Percentiles rank a stretch among this genome's conserved stretches.
Evolutionary conservation across 2,329 filamentous ascomycete species (phyloP).

Genomic region (Talaromyces albobiverticillius): DNA sequence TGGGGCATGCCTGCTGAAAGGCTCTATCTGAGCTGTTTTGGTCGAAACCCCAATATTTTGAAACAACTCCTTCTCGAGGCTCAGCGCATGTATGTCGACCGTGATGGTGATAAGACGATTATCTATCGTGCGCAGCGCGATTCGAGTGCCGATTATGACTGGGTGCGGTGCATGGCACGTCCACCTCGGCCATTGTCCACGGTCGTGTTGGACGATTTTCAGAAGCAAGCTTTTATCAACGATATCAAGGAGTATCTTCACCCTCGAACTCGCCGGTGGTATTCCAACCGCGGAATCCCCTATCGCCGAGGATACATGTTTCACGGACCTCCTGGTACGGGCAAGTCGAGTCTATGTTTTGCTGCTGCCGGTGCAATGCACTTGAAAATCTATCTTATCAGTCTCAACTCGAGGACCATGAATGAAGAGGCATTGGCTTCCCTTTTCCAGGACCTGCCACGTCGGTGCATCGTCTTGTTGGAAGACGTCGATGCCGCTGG

Average conservation of each 20-base stretch:
- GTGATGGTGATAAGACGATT: conserved; percentile 34
- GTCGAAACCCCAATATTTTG: conserved; percentile 31
- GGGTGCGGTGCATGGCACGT: conserved; percentile 40
- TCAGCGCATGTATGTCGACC: conserved; percentile 33
- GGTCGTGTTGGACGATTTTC: conserved; percentile 50
- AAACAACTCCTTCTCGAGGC: conserved; percentile 35
- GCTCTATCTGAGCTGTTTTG: conserved; percentile 34
- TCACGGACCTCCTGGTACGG: conserved; percentile 75
- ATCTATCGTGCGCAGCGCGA: conserved; percentile 34
- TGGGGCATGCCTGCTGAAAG: conserved; percentile 27
- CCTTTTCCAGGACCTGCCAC: conserved; percentile 66
- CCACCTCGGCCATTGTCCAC: conserved; percentile 53
- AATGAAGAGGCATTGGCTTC: conserved; percentile 64
- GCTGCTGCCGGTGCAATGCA: conserved; percentile 69
- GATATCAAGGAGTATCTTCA: conserved; percentile 59
- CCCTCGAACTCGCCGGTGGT: conserved; percentile 63
- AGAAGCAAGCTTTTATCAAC: conserved; percentile 50
- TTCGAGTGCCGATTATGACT: conserved; percentile 21
- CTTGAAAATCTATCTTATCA: conserved; percentile 70
- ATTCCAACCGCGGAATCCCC: conserved; percentile 76
- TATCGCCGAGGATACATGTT: conserved; percentile 82
- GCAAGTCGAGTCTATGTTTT: conserved; percentile 70
- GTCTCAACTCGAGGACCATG: conserved; percentile 59
- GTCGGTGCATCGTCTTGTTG: conserved; percentile 68
- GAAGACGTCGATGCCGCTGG: conserved; percentile 76